These are phyloP conservation scores for Eucalyptus erythrocorys DNA, from an alignment of 345 rosid species.

Conservation along the genomic window DNA sequence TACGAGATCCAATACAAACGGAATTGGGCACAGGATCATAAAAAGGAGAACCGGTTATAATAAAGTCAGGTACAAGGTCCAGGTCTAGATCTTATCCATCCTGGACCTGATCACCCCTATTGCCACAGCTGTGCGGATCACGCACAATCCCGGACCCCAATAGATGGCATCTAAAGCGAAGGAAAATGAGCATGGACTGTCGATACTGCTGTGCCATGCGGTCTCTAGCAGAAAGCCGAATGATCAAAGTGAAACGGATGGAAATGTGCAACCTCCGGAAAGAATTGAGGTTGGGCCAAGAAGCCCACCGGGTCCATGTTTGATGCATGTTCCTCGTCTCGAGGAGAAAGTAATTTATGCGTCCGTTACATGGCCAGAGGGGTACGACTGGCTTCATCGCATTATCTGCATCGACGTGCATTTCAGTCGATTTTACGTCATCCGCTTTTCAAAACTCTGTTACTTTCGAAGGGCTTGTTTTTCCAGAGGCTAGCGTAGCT, in stretches of 20 bases:
- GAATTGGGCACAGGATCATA: too few species aligned
- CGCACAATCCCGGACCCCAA: not conserved
- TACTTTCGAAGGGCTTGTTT: not conserved
- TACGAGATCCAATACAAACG: too few species aligned
- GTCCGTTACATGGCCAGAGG: not conserved
- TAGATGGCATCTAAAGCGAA: not conserved
- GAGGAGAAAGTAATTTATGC: not conserved
- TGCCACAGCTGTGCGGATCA: not conserved
- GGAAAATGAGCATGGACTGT: not conserved
- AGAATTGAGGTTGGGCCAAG: not conserved
- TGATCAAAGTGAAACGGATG: not conserved
- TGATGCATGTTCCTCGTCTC: not conserved
- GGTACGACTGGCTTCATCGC: not conserved
- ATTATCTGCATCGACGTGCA: not conserved
- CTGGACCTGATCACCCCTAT: too few species aligned
- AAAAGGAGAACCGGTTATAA: too few species aligned
- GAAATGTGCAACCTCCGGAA: not conserved
- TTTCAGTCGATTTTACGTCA: not conserved
- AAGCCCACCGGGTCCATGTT: not conserved
- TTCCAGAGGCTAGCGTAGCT: not conserved
- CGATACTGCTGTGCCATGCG: fast-evolving
- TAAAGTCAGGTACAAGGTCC: too few species aligned
- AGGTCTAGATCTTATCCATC: too few species aligned
- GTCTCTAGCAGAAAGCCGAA: not conserved
- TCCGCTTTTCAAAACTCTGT: not conserved